Percentiles rank a stretch among this genome's conserved stretches.
These are phyloP conservation scores for Hericium alpestre DNA, from an alignment of 768 basidiomycete genomes.

Conservation along the genomic window DNA sequence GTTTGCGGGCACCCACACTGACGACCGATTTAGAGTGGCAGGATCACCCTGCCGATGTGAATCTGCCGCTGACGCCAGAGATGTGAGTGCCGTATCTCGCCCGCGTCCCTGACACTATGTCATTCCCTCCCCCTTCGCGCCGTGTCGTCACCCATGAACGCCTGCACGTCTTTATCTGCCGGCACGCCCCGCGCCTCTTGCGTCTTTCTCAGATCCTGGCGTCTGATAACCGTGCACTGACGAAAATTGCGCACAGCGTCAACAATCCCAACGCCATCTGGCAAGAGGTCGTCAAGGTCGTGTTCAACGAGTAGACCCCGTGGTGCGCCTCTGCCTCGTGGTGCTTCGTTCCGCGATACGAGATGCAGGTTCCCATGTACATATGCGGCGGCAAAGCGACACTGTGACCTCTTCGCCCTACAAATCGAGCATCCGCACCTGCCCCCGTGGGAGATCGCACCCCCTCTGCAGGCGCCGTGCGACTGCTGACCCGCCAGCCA, in stretches of 20 bases:
- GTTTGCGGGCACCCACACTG: neutral
- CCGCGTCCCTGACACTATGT: neutral
- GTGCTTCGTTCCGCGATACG: too few relatives aligned
- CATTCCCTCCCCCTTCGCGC: neutral
- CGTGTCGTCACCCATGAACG: neutral
- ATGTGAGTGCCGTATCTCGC: conserved; percentile 26
- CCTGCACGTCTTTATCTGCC: neutral
- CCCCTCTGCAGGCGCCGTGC: neutral
- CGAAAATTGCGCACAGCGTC: conserved; percentile 26
- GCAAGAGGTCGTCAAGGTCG: conserved; percentile 31
- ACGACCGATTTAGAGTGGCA: conserved; percentile 39
- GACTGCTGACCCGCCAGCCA: neutral
- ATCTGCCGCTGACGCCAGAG: conserved; percentile 37
- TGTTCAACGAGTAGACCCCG: conserved; percentile 5
- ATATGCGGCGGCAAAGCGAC: neutral
- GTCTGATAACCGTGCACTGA: neutral
- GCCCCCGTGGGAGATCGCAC: neutral
- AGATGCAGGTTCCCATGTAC: too few relatives aligned
- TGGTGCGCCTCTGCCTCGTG: neutral
- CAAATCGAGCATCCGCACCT: too few relatives aligned
- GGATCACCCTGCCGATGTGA: conserved; percentile 41
- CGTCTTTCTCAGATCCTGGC: neutral
- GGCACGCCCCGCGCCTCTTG: neutral
- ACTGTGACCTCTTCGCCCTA: neutral
- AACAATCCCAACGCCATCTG: conserved; percentile 49